phyloP scores from a whole-genome alignment of 2,329 filamentous ascomycete species.

The Scopulariopsis brevicaulis region DNA sequence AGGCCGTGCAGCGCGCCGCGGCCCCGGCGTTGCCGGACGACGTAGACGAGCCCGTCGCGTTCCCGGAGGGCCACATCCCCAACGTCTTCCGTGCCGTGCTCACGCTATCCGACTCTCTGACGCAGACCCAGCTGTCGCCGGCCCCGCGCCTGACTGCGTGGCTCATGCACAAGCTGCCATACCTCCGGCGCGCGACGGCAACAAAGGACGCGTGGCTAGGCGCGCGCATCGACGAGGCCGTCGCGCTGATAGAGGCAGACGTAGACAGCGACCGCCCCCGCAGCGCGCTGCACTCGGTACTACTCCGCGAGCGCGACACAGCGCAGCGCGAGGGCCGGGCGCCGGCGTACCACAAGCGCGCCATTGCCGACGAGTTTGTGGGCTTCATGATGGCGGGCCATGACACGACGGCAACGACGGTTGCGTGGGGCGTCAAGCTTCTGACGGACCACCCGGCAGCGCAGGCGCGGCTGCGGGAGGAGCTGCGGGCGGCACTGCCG shows the following conservation, averaged over 20 bases:
- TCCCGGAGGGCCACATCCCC: background rate
- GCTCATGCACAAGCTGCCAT: conserved; percentile 15
- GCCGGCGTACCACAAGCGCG: conserved; percentile 13
- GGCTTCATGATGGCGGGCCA: conserved; percentile 20
- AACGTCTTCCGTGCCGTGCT: conserved; percentile 11
- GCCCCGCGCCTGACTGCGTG: conserved; percentile 15
- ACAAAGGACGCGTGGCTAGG: conserved; percentile 11
- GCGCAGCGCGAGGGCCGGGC: conserved; percentile 16
- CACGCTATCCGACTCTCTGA: conserved; percentile 16
- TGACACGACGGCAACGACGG: conserved; percentile 17
- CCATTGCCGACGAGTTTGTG: conserved; percentile 17
- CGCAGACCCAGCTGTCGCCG: conserved; percentile 16
- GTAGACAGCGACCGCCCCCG: conserved; percentile 12
- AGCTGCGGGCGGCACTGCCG: conserved; percentile 8
- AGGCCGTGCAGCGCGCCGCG: conserved; percentile 6
- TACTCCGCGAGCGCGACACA: conserved; percentile 18
- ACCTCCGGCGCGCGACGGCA: conserved; percentile 15
- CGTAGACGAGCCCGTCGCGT: background rate
- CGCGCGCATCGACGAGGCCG: conserved; percentile 1
- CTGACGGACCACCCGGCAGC: conserved; percentile 6
- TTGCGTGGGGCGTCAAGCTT: conserved; percentile 16
- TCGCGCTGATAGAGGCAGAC: conserved; percentile 13
- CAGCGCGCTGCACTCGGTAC: conserved; percentile 19
- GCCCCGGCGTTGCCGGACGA: background rate
- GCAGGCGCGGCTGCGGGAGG: conserved; percentile 12